A percentile compares a stretch with the other conserved stretches of the same genome.
These are phyloP conservation scores for Mortierella sp. DNA, from an alignment of 371 early-diverging fungal genomes.

Conservation along the genomic window DNA sequence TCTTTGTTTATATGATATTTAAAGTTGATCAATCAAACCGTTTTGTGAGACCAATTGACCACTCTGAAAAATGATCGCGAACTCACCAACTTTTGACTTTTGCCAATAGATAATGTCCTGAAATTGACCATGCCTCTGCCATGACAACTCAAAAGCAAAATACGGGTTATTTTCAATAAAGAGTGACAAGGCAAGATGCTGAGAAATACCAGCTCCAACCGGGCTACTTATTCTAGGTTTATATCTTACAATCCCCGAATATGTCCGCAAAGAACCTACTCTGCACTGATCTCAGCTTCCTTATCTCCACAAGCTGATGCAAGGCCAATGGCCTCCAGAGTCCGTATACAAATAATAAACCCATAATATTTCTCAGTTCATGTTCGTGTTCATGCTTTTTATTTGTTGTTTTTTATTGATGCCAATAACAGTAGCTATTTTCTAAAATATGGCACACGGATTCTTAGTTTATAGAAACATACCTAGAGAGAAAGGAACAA, in stretches of 20 bases:
- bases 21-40: not conserved
- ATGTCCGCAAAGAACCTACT: no score
- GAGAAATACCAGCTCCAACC: not conserved
- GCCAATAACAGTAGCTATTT: no score
- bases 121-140: conserved; percentile 27
- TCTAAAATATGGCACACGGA: not conserved
- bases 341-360: no score
- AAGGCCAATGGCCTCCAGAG: no score
- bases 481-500: not conserved
- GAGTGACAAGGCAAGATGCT: not conserved
- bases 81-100: no score
- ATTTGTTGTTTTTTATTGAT: no score
- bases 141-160: not conserved
- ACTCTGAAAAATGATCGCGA: no score
- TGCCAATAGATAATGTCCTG: conserved; percentile 17
- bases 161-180: not conserved
- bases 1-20: not conserved
- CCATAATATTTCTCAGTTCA: no score
- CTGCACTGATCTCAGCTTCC: no score
- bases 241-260: no score
- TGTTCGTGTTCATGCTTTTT: not conserved
- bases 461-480: not conserved
- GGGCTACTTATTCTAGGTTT: no score
- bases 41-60: not conserved
- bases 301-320: no score